Evolutionary conservation across 306 rosid genomes (phyloP).

Genomic region (Cucurbita maxima): DNA sequence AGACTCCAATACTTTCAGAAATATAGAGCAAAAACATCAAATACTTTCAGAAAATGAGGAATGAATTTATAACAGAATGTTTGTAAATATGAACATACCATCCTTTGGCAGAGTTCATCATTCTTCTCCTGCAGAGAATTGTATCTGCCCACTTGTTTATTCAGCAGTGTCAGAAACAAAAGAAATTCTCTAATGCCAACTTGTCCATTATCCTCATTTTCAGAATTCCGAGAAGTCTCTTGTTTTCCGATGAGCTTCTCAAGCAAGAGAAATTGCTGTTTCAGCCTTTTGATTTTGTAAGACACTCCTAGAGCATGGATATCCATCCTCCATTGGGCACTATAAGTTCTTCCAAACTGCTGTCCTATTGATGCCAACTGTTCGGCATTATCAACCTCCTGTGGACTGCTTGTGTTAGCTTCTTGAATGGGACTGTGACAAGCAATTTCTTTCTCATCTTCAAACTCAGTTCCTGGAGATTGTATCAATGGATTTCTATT

Average conservation of each 20-base stretch:
- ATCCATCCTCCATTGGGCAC: conserved; percentile 65
- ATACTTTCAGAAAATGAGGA: too few relatives aligned
- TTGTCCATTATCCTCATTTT: conserved; percentile 27
- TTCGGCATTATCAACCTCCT: conserved; percentile 8
- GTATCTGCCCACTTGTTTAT: conserved; percentile 69
- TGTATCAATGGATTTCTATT: conserved; percentile 7
- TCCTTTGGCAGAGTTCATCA: conserved; percentile 70
- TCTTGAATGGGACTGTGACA: conserved; percentile 10
- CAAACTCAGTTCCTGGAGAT: conserved; percentile 24
- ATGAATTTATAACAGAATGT: background rate
- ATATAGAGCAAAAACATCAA: background rate
- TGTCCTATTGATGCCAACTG: conserved; percentile 10
- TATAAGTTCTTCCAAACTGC: conserved; percentile 12
- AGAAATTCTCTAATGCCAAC: conserved; percentile 34
- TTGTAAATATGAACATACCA: conserved; percentile 35
- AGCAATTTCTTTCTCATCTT: conserved; percentile 15
- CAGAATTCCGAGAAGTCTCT: conserved; percentile 26
- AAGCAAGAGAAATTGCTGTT: conserved; percentile 70
- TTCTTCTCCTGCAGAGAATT: conserved; percentile 68
- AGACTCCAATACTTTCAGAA: background rate
- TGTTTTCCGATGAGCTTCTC: conserved; percentile 72
- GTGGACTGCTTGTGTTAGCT: conserved; percentile 12
- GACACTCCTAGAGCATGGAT: conserved; percentile 84
- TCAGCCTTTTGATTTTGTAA: conserved; percentile 87
- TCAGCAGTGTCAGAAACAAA: conserved; percentile 38